phyloP scores from a whole-genome alignment of 805 yeast genomes.

The Barnettozyma pratensis region DNA sequence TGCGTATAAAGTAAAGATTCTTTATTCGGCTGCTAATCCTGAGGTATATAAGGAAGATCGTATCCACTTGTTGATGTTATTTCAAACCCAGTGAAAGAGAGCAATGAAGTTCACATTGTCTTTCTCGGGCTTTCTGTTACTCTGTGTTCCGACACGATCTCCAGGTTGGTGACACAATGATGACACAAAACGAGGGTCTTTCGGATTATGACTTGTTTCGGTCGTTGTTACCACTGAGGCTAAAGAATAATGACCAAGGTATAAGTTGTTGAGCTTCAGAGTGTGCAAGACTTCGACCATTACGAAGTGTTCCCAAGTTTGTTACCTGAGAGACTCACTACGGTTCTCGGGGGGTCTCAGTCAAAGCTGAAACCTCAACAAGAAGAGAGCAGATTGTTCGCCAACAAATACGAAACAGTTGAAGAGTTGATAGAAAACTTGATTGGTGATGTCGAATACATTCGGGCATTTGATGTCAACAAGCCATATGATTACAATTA shows the following conservation, averaged over 20 bases:
- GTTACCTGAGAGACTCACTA: neutral
- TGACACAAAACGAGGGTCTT: too few species aligned
- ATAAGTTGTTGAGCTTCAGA: too few species aligned
- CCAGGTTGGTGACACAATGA: too few species aligned
- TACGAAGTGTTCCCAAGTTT: neutral
- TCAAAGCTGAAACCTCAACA: neutral
- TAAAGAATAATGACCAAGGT: neutral
- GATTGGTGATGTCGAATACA: constrained; percentile 9
- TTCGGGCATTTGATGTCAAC: constrained; percentile 3
- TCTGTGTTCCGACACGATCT: neutral
- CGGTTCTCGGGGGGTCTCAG: neutral
- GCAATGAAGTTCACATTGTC: too few species aligned
- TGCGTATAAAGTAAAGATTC: too few species aligned
- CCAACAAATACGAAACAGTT: constrained; percentile 1
- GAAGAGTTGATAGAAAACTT: constrained; percentile 6
- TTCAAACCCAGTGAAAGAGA: too few species aligned
- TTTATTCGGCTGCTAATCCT: too few species aligned
- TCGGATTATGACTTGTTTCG: neutral
- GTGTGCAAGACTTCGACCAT: neutral
- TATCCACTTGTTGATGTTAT: too few species aligned
- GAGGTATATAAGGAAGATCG: too few species aligned
- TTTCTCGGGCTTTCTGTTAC: too few species aligned
- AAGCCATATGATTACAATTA: constrained; percentile 3
- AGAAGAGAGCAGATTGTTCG: neutral
- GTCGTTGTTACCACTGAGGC: neutral